These are phyloP conservation scores for Haplographium delicatum DNA, from an alignment of 495 filamentous ascomycete species.

Conservation along the genomic window DNA sequence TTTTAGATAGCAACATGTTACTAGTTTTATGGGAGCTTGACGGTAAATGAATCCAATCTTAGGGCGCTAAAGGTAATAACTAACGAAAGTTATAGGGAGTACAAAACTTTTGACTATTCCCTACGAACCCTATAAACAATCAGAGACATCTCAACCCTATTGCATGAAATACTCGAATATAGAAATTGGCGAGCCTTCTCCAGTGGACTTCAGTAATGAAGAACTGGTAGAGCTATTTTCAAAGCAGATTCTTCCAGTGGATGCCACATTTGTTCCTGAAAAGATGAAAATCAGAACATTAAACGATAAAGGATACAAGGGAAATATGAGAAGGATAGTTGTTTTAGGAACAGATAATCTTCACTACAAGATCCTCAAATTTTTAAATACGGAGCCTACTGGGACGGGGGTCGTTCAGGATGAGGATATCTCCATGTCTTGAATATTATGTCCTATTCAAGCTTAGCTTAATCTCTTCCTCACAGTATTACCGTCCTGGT, in stretches of 20 bases:
- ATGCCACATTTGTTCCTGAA: constrained; percentile 34
- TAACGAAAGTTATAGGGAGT: constrained; percentile 20
- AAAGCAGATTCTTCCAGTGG: constrained; percentile 25
- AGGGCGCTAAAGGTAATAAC: background rate
- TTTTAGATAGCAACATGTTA: constrained; percentile 37
- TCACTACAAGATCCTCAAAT: constrained; percentile 34
- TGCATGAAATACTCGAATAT: constrained; percentile 20
- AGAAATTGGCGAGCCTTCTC: constrained; percentile 18
- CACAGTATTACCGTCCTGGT: too few species aligned
- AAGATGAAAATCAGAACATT: constrained; percentile 39
- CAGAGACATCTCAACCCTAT: too few species aligned
- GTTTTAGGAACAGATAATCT: constrained; percentile 38
- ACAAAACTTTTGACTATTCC: constrained; percentile 20
- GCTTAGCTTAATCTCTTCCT: too few species aligned
- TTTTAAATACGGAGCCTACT: background rate
- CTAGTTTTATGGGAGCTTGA: constrained; percentile 37
- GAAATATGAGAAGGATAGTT: constrained; percentile 36
- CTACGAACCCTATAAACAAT: constrained; percentile 2
- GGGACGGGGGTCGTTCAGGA: too few species aligned
- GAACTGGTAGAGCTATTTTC: constrained; percentile 9
- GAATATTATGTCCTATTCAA: too few species aligned
- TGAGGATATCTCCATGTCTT: constrained; percentile 22
- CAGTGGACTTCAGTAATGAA: constrained; percentile 20
- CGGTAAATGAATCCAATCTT: constrained; percentile 25
- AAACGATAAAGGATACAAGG: constrained; percentile 24